Evolutionary conservation across 2,329 filamentous ascomycete genomes (phyloP).

Genomic region (Dryadomyces sulphureus): DNA sequence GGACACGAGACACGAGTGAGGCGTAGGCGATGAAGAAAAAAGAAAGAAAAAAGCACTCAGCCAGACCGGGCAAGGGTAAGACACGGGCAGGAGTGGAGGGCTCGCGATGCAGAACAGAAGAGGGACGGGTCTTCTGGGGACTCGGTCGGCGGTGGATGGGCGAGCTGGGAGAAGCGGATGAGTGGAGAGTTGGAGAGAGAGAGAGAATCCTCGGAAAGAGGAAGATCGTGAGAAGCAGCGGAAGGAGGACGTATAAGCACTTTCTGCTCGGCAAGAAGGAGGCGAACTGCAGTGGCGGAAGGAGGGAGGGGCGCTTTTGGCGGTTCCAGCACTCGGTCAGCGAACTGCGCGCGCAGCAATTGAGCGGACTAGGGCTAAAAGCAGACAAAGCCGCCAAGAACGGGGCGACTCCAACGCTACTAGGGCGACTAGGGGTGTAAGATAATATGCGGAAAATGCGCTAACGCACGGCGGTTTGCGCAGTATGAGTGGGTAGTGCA

Average conservation of each 20-base stretch:
- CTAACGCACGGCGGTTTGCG: constrained; percentile 1
- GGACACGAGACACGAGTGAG: background rate
- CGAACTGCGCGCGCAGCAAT: constrained; percentile 9
- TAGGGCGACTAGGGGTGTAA: background rate
- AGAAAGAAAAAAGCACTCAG: too few species aligned
- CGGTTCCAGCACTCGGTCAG: constrained; percentile 5
- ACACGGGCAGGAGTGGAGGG: too few species aligned
- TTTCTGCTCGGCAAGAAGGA: background rate
- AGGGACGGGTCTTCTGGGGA: too few species aligned
- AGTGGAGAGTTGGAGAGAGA: background rate
- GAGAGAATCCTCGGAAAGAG: background rate
- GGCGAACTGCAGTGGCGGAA: constrained; percentile 1
- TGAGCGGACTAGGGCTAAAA: constrained; percentile 5
- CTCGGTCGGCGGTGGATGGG: too few species aligned
- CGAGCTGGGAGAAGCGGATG: background rate
- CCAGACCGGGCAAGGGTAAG: too few species aligned
- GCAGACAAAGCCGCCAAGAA: background rate
- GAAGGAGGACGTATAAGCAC: constrained; percentile 1
- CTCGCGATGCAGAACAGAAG: background rate
- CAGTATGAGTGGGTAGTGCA: background rate
- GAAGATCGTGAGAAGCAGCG: constrained; percentile 2
- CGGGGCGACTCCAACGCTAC: constrained; percentile 1
- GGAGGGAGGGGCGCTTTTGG: background rate
- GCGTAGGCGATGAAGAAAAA: background rate
- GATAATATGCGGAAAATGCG: background rate